Evolutionary conservation across 2,329 filamentous ascomycete genomes (phyloP), one percentile per base, ranked within the genome.

Genomic region (Herpomyces periplanetae): DNA sequence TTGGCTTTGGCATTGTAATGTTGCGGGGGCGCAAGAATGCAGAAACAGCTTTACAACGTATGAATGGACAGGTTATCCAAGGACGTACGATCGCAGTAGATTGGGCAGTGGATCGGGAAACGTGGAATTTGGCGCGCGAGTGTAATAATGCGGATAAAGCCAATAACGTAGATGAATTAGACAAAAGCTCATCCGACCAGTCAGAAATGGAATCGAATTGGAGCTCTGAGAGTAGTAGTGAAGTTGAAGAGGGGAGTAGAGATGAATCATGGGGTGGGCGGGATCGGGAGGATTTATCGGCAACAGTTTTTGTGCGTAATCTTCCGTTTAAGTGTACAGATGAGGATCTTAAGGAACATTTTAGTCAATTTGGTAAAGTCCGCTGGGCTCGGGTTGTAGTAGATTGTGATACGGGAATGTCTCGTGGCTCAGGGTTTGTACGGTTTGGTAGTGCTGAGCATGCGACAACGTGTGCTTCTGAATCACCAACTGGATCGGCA

Each of bases 371-470:
- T 31, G 84, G 80, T 11, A 51, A 50, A n/a, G 45, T 88, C 15
- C 55, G 73, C 14, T 96, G 91, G 35, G 80, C 75, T 3, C 54
- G 84, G 27, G 75, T 96, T 29, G 73, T 91, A 33, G 91, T 87
- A 47, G 75, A 96, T 41, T 68, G 73, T 34, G 75, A 91, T 37
- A 88, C 75, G 34, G 66, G 69, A 32, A 69, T 75, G 39, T 88
- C 73, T 49, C 68, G 80, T 39, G 80, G 80, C 24, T 96, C 91
- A 39, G 80, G 80, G 18, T 91, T 91, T 39, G 75, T 96, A 27
- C 65, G 73, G 31, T 96, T 75, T 43, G 44, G 54, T 19, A 59
- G 62, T 19, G 42, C 47, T 14, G 66, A 73, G 27, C 42, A 47
- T 17, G 63, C 73, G 39, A 66, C 68, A 32, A 37, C 46, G 9